Percentiles rank a stretch among this genome's conserved stretches.
Conservation (phyloP, 106 monocot species). For the Dioscorea alata region DNA sequence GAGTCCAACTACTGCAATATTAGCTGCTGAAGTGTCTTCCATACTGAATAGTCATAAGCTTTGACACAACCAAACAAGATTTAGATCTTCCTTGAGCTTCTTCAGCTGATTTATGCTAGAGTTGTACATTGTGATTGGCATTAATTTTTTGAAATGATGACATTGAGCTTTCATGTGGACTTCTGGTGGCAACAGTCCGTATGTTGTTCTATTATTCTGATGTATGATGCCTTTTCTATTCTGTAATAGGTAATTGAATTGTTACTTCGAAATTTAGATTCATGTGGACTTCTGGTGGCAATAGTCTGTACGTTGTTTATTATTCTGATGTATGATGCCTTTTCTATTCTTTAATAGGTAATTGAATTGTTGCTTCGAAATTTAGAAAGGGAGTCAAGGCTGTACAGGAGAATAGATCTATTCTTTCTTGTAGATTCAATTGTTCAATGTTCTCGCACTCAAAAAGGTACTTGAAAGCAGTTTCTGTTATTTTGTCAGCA, state of each 20-base stretch:
- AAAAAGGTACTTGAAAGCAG: slow-evolving; percentile 36
- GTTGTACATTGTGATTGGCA: too few relatives aligned
- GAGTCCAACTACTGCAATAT: too few relatives aligned
- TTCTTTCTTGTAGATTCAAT: slow-evolving; percentile 98
- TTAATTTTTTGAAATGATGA: too few relatives aligned
- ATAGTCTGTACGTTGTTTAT: too few relatives aligned
- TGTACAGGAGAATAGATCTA: slow-evolving; percentile 69
- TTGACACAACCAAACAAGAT: too few relatives aligned
- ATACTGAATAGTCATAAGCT: too few relatives aligned
- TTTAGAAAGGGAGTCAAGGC: slow-evolving; percentile 74
- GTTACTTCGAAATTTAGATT: slow-evolving; percentile 69
- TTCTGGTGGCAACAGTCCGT: too few relatives aligned
- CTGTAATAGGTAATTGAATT: slow-evolving; percentile 67
- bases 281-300: too few relatives aligned
- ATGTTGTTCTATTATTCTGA: too few relatives aligned
- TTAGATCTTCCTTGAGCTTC: background rate
- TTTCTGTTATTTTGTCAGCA: background rate
- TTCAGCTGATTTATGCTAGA: background rate
- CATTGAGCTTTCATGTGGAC: too few relatives aligned
- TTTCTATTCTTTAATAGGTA: slow-evolving; percentile 36
- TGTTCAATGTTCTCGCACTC: slow-evolving; percentile 53
- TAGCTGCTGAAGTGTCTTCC: too few relatives aligned
- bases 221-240: background rate
- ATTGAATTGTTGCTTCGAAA: slow-evolving; percentile 72
- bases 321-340: background rate